phyloP scores from a whole-genome alignment of 306 rosid species.

The Dryas alaskensis region DNA sequence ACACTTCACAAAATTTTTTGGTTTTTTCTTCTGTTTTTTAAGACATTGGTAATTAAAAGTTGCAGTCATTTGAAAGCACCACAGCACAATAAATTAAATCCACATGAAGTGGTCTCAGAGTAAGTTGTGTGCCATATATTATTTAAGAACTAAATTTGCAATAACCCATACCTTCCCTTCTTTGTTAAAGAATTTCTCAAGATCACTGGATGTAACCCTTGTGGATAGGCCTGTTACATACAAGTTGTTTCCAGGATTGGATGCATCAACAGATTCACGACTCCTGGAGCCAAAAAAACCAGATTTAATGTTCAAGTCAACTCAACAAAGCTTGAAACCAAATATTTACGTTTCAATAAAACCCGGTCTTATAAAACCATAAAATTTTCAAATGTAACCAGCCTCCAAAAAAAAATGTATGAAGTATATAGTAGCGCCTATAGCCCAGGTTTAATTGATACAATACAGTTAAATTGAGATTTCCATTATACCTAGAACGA shows the following conservation, averaged over 20 bases:
- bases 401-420: not conserved
- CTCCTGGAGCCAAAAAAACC: conserved; percentile 34
- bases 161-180: conserved; percentile 42
- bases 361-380: not conserved
- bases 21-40: not conserved
- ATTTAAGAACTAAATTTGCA: not conserved
- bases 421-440: not conserved
- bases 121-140: not conserved
- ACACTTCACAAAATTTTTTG: not conserved
- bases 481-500: conserved; percentile 35
- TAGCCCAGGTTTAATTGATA: not conserved
- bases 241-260: conserved; percentile 56
- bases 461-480: not conserved
- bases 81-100: not conserved
- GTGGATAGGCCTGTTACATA: conserved; percentile 49
- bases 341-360: not conserved
- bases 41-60: not conserved
- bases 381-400: not conserved
- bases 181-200: conserved; percentile 36
- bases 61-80: not conserved
- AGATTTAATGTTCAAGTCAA: not conserved
- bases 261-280: conserved; percentile 14
- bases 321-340: not conserved
- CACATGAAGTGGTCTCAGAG: not conserved
- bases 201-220: conserved; percentile 38